Evolutionary conservation across 352 stramenopile genomes (phyloP).

Genomic region (Ophiocytium majus): DNA sequence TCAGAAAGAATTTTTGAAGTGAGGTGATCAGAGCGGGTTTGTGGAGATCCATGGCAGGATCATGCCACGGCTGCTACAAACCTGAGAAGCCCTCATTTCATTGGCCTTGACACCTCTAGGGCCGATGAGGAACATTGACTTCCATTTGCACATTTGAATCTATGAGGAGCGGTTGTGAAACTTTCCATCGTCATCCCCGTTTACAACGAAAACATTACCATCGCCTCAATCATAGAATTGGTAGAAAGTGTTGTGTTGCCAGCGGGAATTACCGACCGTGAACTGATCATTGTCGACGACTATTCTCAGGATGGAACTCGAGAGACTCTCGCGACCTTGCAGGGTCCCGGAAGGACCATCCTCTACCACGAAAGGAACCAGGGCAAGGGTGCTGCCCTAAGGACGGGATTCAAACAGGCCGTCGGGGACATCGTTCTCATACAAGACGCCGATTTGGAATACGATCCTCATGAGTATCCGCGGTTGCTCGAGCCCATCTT

Average conservation of each 20-base stretch:
- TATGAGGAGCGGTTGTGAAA: too few relatives aligned
- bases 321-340: neutral
- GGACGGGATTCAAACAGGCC: neutral
- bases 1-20: too few relatives aligned
- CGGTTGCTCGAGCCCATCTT: neutral
- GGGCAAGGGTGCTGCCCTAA: neutral
- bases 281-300: neutral
- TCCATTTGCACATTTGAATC: too few relatives aligned
- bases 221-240: neutral
- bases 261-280: too few relatives aligned
- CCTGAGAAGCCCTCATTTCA: too few relatives aligned
- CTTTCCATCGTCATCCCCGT: slow-evolving; percentile 15
- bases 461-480: neutral
- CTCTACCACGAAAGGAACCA: neutral
- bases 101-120: too few relatives aligned
- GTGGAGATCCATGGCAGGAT: too few relatives aligned
- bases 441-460: neutral
- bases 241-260: neutral
- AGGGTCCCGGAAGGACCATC: neutral
- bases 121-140: too few relatives aligned
- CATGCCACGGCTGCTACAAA: too few relatives aligned
- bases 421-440: neutral
- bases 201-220: slow-evolving; percentile 3
- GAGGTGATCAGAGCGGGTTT: too few relatives aligned
- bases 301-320: neutral